These are phyloP conservation scores for Helotiales sp. DNA, from an alignment of 2,329 filamentous ascomycete species.

Conservation along the genomic window DNA sequence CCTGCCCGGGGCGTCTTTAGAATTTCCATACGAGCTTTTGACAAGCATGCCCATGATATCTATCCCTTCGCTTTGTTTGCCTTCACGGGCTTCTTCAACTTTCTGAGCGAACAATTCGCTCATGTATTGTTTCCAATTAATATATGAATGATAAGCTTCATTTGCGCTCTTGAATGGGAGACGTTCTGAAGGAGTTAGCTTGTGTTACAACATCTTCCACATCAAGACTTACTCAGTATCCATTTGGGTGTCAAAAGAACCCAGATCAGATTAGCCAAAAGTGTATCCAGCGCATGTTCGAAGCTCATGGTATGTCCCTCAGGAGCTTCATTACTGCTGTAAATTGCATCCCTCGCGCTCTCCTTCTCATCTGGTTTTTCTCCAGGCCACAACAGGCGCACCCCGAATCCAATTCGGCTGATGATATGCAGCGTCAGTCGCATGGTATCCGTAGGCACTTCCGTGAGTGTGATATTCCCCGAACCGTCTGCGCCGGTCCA, in stretches of 20 bases:
- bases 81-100: conserved; percentile 49
- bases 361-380: conserved; percentile 54
- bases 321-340: conserved; percentile 38
- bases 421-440: conserved; percentile 62
- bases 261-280: conserved; percentile 59
- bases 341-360: conserved; percentile 53
- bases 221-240: conserved; percentile 49
- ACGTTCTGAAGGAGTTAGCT: conserved; percentile 37
- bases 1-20: conserved; percentile 34
- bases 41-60: conserved; percentile 62
- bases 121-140: conserved; percentile 67
- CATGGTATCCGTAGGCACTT: conserved; percentile 70
- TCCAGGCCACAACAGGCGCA: conserved; percentile 65
- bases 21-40: conserved; percentile 48
- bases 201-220: not conserved
- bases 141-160: conserved; percentile 51
- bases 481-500: conserved; percentile 56
- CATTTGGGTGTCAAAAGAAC: conserved; percentile 57
- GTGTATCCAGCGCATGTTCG: conserved; percentile 56
- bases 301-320: conserved; percentile 59
- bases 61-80: conserved; percentile 50
- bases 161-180: conserved; percentile 52
- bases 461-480: conserved; percentile 56
- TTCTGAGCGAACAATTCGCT: conserved; percentile 61
- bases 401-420: conserved; percentile 74